Evolutionary conservation across 305 asterid genomes (phyloP).

Genomic region (Vinca major): DNA sequence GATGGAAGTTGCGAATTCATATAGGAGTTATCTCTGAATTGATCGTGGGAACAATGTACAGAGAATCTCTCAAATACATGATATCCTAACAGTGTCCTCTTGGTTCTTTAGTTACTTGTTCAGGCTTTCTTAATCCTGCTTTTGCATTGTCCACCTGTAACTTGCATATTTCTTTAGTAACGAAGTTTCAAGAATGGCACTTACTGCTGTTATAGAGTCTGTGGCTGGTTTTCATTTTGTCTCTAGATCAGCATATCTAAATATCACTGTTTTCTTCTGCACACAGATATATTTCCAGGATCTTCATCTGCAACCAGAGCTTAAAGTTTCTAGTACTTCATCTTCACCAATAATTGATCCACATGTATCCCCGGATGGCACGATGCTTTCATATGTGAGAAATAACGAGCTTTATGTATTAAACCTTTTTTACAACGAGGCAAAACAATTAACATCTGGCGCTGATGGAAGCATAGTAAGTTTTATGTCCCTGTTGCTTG

Average conservation of each 20-base stretch:
- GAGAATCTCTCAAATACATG: neutral
- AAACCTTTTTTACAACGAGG: slow-evolving; percentile 36
- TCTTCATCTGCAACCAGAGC: slow-evolving; percentile 39
- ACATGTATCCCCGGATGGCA: slow-evolving; percentile 80
- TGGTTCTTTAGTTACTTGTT: neutral
- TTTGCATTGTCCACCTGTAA: neutral
- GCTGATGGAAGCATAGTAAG: slow-evolving; percentile 64
- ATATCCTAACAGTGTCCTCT: neutral
- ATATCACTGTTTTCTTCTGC: slow-evolving; percentile 13
- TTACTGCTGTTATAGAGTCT: neutral
- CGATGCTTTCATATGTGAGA: slow-evolving; percentile 70
- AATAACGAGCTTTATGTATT: slow-evolving; percentile 63
- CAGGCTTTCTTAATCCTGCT: neutral
- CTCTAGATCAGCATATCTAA: slow-evolving; percentile 5
- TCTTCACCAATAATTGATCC: slow-evolving; percentile 77
- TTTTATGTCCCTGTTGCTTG: neutral
- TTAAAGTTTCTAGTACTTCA: slow-evolving; percentile 52
- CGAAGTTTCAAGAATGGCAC: neutral
- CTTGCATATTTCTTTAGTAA: neutral
- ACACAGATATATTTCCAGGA: slow-evolving; percentile 74
- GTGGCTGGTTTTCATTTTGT: neutral
- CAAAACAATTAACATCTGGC: slow-evolving; percentile 65
- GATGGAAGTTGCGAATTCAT: neutral
- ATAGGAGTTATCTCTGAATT: neutral
- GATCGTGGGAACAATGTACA: neutral